Conservation (phyloP, 495 filamentous ascomycete genomes). For the Hypoxylon fuscum region DNA sequence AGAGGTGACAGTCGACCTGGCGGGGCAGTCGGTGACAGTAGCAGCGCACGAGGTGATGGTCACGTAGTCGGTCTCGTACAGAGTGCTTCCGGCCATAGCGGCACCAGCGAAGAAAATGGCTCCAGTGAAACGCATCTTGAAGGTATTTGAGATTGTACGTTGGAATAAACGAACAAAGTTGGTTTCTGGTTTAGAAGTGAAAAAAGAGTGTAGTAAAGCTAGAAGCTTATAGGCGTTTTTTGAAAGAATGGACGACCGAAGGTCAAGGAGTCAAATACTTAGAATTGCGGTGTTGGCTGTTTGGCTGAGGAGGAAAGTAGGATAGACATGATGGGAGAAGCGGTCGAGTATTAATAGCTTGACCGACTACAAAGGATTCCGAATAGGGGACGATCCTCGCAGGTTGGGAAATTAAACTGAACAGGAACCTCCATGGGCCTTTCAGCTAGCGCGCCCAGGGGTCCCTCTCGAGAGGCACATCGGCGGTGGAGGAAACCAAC, state of each 20-base stretch:
- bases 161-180: conserved; percentile 47
- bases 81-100: conserved; percentile 59
- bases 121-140: conserved; percentile 66
- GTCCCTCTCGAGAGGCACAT: conserved; percentile 20
- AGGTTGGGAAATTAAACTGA: conserved; percentile 48
- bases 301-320: conserved; percentile 56
- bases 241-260: conserved; percentile 70
- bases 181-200: conserved; percentile 34
- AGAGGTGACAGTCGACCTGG: conserved; percentile 50
- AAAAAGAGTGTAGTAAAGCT: conserved; percentile 55
- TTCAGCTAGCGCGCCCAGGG: conserved; percentile 34
- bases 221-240: conserved; percentile 51
- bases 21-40: conserved; percentile 64
- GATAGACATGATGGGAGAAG: conserved; percentile 41
- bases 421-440: conserved; percentile 35
- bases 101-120: conserved; percentile 61
- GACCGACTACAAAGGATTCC: conserved; percentile 41
- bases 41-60: conserved; percentile 66
- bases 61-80: conserved; percentile 64
- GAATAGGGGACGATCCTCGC: conserved; percentile 42
- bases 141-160: conserved; percentile 45
- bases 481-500: conserved; percentile 37
- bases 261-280: conserved; percentile 59
- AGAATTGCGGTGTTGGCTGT: conserved; percentile 59
- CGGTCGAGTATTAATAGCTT: conserved; percentile 54